Evolutionary conservation across 768 basidiomycete genomes (phyloP).

Genomic region (Tricholoma terreum): DNA sequence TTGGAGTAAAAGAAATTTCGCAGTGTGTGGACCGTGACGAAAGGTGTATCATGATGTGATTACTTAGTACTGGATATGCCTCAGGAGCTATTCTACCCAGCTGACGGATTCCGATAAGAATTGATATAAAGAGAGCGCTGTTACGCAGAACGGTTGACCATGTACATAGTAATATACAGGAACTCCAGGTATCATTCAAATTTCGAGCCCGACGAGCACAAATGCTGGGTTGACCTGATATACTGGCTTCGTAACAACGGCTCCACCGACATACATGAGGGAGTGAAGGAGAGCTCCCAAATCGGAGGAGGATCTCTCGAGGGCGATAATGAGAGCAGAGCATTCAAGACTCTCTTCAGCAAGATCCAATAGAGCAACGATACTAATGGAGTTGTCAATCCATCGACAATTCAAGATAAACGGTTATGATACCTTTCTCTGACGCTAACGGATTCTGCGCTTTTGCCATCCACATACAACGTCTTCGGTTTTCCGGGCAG

Average conservation of each 20-base stretch:
- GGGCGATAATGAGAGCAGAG: conserved; percentile 72
- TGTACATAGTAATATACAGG: background rate
- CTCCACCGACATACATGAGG: conserved; percentile 90
- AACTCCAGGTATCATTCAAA: conserved; percentile 36
- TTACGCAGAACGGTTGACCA: background rate
- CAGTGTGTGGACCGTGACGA: conserved; percentile 52
- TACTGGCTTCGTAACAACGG: conserved; percentile 76
- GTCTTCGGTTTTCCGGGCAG: conserved; percentile 70
- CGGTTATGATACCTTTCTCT: conserved; percentile 65
- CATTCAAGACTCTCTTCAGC: conserved; percentile 83
- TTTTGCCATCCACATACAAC: conserved; percentile 83
- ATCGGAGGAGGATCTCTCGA: conserved; percentile 69
- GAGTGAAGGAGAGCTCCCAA: conserved; percentile 80
- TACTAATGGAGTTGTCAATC: conserved; percentile 39
- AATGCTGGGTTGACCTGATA: conserved; percentile 75
- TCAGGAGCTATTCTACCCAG: no score
- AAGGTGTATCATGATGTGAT: conserved; percentile 74
- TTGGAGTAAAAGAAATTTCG: conserved; percentile 57
- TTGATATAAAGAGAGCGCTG: no score
- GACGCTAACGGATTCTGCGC: conserved; percentile 72
- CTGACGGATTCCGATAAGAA: no score
- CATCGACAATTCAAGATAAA: conserved; percentile 5
- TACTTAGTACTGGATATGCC: no score
- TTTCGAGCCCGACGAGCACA: conserved; percentile 84
- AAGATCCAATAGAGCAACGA: conserved; percentile 83